Conservation (phyloP, 768 basidiomycete genomes). For the Cystobasidium tubakii region DNA sequence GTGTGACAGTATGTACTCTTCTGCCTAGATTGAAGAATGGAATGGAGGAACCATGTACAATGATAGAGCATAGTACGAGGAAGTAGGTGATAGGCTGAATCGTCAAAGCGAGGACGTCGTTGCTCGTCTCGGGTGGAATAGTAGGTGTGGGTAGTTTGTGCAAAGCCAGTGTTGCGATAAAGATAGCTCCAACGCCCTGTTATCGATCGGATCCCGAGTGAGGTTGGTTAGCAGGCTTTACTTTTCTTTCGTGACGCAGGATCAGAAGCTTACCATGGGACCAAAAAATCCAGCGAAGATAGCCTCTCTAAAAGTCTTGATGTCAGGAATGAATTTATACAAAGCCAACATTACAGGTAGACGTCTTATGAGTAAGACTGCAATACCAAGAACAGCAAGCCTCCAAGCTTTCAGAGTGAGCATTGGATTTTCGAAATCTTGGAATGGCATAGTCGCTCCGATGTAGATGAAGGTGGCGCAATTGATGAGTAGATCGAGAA, state of each 20-base stretch:
- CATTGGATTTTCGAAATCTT: slow-evolving; percentile 61
- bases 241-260: not conserved
- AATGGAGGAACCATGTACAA: slow-evolving; percentile 66
- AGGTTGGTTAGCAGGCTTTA: slow-evolving; percentile 5
- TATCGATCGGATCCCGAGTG: no score
- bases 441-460: slow-evolving; percentile 95
- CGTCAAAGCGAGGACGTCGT: slow-evolving; percentile 62
- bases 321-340: slow-evolving; percentile 90
- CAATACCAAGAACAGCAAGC: slow-evolving; percentile 71
- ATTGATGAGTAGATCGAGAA: slow-evolving; percentile 93
- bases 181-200: slow-evolving; percentile 95
- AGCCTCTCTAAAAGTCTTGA: slow-evolving; percentile 89
- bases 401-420: slow-evolving; percentile 75
- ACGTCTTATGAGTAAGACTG: slow-evolving; percentile 73
- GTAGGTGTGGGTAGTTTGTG: slow-evolving; percentile 47
- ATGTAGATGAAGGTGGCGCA: slow-evolving; percentile 91
- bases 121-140: slow-evolving; percentile 57
- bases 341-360: slow-evolving; percentile 75
- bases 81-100: slow-evolving; percentile 93
- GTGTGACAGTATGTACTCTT: slow-evolving; percentile 69
- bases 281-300: slow-evolving; percentile 94
- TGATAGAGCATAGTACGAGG: slow-evolving; percentile 62
- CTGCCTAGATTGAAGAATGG: slow-evolving; percentile 87
- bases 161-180: slow-evolving; percentile 59
- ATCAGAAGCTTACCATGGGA: slow-evolving; percentile 63